Conservation (phyloP, 2,329 filamentous ascomycete genomes). For the Arthrobotrys iridis region DNA sequence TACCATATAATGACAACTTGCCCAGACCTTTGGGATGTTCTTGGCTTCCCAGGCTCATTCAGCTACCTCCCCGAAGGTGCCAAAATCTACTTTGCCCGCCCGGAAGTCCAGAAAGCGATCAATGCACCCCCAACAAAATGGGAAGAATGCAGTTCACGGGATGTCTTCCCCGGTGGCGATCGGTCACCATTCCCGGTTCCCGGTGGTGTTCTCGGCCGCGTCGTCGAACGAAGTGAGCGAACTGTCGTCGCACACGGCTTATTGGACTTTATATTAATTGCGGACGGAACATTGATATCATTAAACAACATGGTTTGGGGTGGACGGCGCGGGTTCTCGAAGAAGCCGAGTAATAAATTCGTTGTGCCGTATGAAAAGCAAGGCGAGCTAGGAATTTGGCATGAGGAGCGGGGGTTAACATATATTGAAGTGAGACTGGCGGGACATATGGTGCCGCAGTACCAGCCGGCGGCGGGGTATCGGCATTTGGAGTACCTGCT, state of each 20-base stretch:
- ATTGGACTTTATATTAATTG: conserved; percentile 74
- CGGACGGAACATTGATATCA: conserved; percentile 75
- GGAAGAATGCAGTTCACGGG: conserved; percentile 66
- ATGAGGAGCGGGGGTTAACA: conserved; percentile 80
- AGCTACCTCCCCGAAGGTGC: conserved; percentile 72
- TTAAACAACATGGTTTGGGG: conserved; percentile 87
- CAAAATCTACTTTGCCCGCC: conserved; percentile 75
- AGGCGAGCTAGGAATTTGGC: conserved; percentile 75
- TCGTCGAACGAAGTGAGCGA: conserved; percentile 77
- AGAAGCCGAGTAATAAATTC: conserved; percentile 70
- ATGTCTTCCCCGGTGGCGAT: conserved; percentile 64
- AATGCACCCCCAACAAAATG: conserved; percentile 70
- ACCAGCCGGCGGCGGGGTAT: conserved; percentile 74
- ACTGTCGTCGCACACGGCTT: conserved; percentile 79
- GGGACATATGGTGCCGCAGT: conserved; percentile 77
- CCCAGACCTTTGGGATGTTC: conserved; percentile 60
- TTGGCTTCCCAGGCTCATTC: conserved; percentile 55
- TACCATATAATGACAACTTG: conserved; percentile 76
- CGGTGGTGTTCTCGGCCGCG: conserved; percentile 72
- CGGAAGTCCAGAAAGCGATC: conserved; percentile 75
- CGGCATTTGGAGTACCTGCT: conserved; percentile 79
- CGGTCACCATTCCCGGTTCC: conserved; percentile 68
- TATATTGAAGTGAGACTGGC: conserved; percentile 72
- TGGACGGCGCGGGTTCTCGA: conserved; percentile 75
- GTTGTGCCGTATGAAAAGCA: conserved; percentile 73